phyloP scores from a whole-genome alignment of 176 grass and related monocot species.

The Zizania latifolia region DNA sequence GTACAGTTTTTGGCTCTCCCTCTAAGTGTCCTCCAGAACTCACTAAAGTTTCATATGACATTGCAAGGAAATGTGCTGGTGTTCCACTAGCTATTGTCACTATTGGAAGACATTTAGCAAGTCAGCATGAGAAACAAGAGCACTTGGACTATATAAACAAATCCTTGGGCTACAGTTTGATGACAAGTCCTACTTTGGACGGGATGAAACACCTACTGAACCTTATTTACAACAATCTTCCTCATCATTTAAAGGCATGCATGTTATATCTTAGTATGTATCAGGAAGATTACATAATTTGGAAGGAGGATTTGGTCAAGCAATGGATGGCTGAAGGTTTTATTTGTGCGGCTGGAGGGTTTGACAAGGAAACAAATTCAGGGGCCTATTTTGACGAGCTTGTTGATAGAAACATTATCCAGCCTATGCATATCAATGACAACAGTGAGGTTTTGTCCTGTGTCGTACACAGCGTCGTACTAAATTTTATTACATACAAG shows the following conservation, averaged over 20 bases:
- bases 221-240: constrained; percentile 21
- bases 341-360: neutral
- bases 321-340: constrained; percentile 35
- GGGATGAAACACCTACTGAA: constrained; percentile 24
- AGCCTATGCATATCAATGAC: neutral
- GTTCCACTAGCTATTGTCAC: constrained; percentile 15
- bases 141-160: constrained; percentile 10
- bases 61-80: constrained; percentile 22
- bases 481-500: neutral
- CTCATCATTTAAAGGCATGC: constrained; percentile 17
- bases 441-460: constrained; percentile 8
- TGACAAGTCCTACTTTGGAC: neutral
- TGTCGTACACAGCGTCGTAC: neutral
- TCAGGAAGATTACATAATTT: constrained; percentile 3
- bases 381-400: constrained; percentile 12
- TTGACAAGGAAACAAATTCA: neutral
- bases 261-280: constrained; percentile 26
- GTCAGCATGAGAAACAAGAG: neutral
- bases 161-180: constrained; percentile 9
- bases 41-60: neutral
- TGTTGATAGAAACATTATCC: neutral
- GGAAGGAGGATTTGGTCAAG: constrained; percentile 17
- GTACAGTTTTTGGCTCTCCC: neutral
- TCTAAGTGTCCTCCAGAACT: constrained; percentile 13
- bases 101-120: neutral